A percentile compares a stretch with the other conserved stretches of the same genome.
Conservation (phyloP, 2,329 filamentous ascomycete genomes). For the Pestalotiopsis sp. region DNA sequence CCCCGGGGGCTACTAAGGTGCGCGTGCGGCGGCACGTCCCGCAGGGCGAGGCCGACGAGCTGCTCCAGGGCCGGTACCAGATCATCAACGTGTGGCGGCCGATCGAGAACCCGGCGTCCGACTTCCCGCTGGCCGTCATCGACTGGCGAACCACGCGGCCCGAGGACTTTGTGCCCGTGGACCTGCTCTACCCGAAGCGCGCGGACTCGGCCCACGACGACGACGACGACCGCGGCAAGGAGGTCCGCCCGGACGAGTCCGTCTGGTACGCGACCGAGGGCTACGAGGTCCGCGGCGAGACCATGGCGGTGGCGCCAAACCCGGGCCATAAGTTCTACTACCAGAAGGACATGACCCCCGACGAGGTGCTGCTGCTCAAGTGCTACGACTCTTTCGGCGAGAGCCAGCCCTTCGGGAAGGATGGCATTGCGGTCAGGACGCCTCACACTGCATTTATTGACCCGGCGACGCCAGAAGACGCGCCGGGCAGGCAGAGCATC, state of each 20-base stretch:
- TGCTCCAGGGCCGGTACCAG: constrained; percentile 61
- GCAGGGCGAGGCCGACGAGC: constrained; percentile 52
- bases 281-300: constrained; percentile 65
- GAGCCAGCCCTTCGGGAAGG: constrained; percentile 32
- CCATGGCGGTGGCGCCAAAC: constrained; percentile 58
- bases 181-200: constrained; percentile 62
- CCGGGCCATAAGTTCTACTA: constrained; percentile 65
- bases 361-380: constrained; percentile 51
- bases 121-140: constrained; percentile 65
- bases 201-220: constrained; percentile 10
- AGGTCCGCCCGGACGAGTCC: constrained; percentile 12
- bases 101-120: constrained; percentile 61
- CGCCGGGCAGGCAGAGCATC: constrained; percentile 57
- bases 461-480: constrained; percentile 51
- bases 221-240: constrained; percentile 13
- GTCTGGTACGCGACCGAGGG: constrained; percentile 50
- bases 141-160: constrained; percentile 64
- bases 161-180: constrained; percentile 60
- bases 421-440: constrained; percentile 47
- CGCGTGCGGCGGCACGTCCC: constrained; percentile 64
- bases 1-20: constrained; percentile 59
- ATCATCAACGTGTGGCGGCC: constrained; percentile 75
- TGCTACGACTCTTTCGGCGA: constrained; percentile 53
- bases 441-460: constrained; percentile 60
- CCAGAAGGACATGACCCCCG: constrained; percentile 65